These are phyloP conservation scores for Aspergillus fischeri DNA, from an alignment of 2,329 filamentous ascomycete species.

Conservation along the genomic window DNA sequence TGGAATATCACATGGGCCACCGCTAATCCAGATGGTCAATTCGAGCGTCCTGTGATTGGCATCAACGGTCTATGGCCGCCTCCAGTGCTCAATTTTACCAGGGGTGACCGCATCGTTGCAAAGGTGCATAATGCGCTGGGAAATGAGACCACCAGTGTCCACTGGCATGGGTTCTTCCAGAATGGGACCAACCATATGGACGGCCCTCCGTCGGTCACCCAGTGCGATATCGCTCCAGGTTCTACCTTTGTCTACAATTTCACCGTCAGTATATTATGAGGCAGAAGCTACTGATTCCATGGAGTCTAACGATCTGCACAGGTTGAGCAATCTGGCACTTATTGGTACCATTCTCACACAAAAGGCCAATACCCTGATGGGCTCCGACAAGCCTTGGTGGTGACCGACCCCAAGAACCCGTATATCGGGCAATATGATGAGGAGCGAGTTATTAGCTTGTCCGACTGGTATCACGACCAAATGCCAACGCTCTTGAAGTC, in stretches of 20 bases:
- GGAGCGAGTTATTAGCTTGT: slow-evolving; percentile 62
- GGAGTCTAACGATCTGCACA: neutral
- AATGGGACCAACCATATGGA: slow-evolving; percentile 73
- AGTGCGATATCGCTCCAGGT: slow-evolving; percentile 63
- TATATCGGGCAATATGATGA: slow-evolving; percentile 52
- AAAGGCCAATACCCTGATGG: slow-evolving; percentile 64
- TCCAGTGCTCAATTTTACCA: slow-evolving; percentile 67
- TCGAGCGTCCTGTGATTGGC: slow-evolving; percentile 54
- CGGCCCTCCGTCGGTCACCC: slow-evolving; percentile 62
- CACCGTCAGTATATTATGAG: slow-evolving; percentile 39
- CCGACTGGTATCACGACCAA: slow-evolving; percentile 65
- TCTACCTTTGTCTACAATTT: slow-evolving; percentile 64
- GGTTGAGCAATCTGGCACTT: slow-evolving; percentile 48
- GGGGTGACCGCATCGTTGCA: slow-evolving; percentile 68
- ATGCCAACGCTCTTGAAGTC: slow-evolving; percentile 44
- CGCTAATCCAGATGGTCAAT: slow-evolving; percentile 51
- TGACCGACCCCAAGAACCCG: slow-evolving; percentile 56
- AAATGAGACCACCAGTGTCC: slow-evolving; percentile 62
- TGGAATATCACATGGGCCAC: slow-evolving; percentile 54
- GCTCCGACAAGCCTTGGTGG: slow-evolving; percentile 60
- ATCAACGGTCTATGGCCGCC: slow-evolving; percentile 74
- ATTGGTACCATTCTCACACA: slow-evolving; percentile 66
- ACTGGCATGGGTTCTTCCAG: slow-evolving; percentile 77
- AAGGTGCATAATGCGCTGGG: slow-evolving; percentile 63
- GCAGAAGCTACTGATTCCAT: neutral